These are phyloP conservation scores for Capronia americana DNA, from an alignment of 2,329 filamentous ascomycete species.

Conservation along the genomic window DNA sequence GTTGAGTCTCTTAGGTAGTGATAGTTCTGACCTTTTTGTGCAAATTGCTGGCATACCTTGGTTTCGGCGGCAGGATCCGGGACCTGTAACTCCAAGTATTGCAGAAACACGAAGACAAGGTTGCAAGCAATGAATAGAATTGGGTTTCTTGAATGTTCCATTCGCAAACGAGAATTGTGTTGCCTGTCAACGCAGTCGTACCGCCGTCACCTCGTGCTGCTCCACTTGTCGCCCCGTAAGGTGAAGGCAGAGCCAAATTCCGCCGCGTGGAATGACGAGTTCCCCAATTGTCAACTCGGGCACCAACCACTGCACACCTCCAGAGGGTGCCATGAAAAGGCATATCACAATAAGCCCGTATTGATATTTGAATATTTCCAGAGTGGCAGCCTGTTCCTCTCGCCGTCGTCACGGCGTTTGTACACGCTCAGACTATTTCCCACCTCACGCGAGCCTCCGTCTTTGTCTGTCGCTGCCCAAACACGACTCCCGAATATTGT, in stretches of 20 bases:
- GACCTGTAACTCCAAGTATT: slow-evolving; percentile 24
- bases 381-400: neutral
- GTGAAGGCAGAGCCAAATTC: slow-evolving; percentile 18
- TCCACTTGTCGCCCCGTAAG: slow-evolving; percentile 5
- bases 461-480: slow-evolving; percentile 11
- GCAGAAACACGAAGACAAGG: slow-evolving; percentile 34
- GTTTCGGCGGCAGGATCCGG: slow-evolving; percentile 37
- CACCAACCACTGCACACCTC: slow-evolving; percentile 26
- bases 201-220: neutral
- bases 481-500: slow-evolving; percentile 12
- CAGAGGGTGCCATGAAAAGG: slow-evolving; percentile 5
- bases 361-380: slow-evolving; percentile 19
- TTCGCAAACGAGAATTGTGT: slow-evolving; percentile 13
- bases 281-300: slow-evolving; percentile 17
- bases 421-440: neutral
- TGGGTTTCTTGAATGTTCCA: slow-evolving; percentile 16
- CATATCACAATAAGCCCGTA: slow-evolving; percentile 4
- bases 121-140: slow-evolving; percentile 38
- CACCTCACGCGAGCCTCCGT: slow-evolving; percentile 14
- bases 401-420: neutral
- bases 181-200: slow-evolving; percentile 14
- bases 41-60: slow-evolving; percentile 38
- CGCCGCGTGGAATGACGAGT: slow-evolving; percentile 34
- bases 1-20: slow-evolving; percentile 33
- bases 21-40: slow-evolving; percentile 31